Base-by-base conservation (phyloP, 1,139 yeast genomes). In the Geotrichum histeridarum region DNA sequence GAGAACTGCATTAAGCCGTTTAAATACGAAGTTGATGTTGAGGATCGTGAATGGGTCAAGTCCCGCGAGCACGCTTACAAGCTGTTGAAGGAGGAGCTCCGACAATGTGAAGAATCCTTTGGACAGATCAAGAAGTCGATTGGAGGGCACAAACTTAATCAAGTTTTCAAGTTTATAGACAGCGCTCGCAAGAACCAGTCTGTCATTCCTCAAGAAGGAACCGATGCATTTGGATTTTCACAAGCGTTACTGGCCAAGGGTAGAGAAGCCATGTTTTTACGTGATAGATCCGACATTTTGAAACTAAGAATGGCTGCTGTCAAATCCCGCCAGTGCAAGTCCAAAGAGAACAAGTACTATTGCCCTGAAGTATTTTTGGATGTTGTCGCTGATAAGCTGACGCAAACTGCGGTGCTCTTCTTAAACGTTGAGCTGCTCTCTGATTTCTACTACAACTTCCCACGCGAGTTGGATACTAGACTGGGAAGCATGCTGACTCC, bases 1-100 rank as follows among this genome's bases (percentile, higher is more conserved):
- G 99, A 94, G 67, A 94, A 93, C 70, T 91, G 98, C 73, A 91
- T 94, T 65, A 94, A 94, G 69, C 99, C 99, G 1, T 93, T 85
- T 73, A 94, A 94, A 71, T 93, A 93, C 69, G 99, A 94, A 67
- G 91, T 94, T 58, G 99, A 94, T 67, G 81, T 93, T 48, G 99
- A 93, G 66, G 96, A 90, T 64, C 78, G 96, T 45, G 99, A 94
- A 68, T 94, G 99, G 99, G 73, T 77, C 41, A 68, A 79, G 12
- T 84, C 96, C 42, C 81, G 88, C 60, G 95, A 87, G 33, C 95
- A 86, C 66, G 80, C 98, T 0, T 79, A 82, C 14, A 74, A 73
- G 43, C 70, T 94, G 57, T 70, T 94, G 57, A 84, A 83, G 63
- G 97, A 93, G 67, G 99, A 94, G 70, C 72, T 89, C 57, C 75